Evolutionary conservation across 495 filamentous ascomycete genomes (phyloP), one percentile per base, ranked within the genome.

Genomic region (Penicillium simplicissimum): DNA sequence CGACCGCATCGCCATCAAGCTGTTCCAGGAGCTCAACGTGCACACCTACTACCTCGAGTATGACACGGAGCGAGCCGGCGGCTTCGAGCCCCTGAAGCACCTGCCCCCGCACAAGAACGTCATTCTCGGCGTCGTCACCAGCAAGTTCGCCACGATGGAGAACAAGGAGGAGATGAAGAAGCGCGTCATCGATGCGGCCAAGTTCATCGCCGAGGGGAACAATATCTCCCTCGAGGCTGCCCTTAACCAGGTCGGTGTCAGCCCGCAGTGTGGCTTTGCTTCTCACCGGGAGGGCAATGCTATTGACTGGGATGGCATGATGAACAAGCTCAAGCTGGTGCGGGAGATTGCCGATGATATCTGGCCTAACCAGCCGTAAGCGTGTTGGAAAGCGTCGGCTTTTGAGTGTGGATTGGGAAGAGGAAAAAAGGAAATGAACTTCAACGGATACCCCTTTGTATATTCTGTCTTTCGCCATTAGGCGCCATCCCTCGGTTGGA

Each of bases 31-130:
- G 60, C 81, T 93, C 43, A 84, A 90, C 61, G 86, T 92, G 15
- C 82, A 89, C 74, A 91, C 89, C 6, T 93, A 89, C 77, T 93
- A 91, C 70, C 85, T 94, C 56, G 90, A 93, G 73, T 94, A 92
- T 73, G 90, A 93, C 77, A 92, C 88, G 14, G 80, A 81, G 28
- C 83, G 90, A 4, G 82, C 88, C 11, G 90, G 91, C 15, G 87
- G 88, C 25, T 93, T 95, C 67, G 90, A 92, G 76, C 90, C 90
- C 15, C 83, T 93, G 47, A 85, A 83, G 75, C 79, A 84, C 64
- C 77, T 95, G 5, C 90, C 90, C 52, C 83, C 80, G 60, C 75
- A 87, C 76, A 92, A 90, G 78, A 86, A 88, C 63, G 88, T 93
- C 21, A 89, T 95, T 19, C 76, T 93, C 7, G 89, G 91, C 19